phyloP scores from a whole-genome alignment of 2,329 filamentous ascomycete species.

The Emydomyces testavorans region DNA sequence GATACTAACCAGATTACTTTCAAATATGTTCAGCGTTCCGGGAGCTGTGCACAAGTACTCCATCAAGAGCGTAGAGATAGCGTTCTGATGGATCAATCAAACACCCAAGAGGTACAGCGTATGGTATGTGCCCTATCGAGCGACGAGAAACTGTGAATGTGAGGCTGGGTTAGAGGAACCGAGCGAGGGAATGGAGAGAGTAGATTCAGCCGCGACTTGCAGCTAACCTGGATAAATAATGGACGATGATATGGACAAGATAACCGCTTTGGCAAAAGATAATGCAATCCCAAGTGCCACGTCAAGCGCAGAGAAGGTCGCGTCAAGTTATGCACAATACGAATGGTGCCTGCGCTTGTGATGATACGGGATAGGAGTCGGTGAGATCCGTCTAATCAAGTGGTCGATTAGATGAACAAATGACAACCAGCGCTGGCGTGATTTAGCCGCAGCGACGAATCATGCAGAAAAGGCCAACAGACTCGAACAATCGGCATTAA shows the following conservation, averaged over 20 bases:
- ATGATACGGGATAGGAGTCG: no score
- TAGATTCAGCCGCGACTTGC: neutral
- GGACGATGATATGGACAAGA: neutral
- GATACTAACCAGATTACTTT: conserved; percentile 2
- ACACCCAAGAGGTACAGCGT: neutral
- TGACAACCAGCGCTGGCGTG: conserved; percentile 1
- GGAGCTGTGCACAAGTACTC: neutral
- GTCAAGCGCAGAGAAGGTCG: neutral
- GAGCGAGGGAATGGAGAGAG: neutral
- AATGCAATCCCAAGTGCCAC: neutral
- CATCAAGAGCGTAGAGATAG: neutral
- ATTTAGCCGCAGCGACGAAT: conserved; percentile 11
- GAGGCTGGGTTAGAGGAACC: neutral
- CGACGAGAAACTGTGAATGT: no score
- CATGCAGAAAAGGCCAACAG: conserved; percentile 3
- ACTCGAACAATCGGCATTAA: conserved; percentile 10
- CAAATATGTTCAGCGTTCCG: neutral
- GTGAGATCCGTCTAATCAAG: neutral
- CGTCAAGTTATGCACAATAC: neutral
- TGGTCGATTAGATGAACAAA: neutral
- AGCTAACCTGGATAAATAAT: neutral
- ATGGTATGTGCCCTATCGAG: neutral
- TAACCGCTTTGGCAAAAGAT: neutral
- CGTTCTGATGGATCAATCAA: neutral
- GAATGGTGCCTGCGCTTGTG: conserved; percentile 8